Evolutionary conservation across 495 filamentous ascomycete species (phyloP).

Genomic region (Neurospora discreta): DNA sequence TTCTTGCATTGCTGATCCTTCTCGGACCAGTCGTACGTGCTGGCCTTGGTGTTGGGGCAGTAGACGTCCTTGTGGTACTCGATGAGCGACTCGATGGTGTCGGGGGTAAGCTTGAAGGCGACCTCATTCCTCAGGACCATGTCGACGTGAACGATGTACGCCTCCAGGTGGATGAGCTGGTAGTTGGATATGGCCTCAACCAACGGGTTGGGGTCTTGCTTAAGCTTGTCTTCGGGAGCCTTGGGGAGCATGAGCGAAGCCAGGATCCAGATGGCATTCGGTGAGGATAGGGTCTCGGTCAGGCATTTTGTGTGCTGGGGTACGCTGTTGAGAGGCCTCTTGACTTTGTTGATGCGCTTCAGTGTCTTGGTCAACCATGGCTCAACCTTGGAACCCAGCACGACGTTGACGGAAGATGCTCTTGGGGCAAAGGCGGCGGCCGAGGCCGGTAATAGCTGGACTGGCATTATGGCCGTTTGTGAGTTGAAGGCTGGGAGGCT

Average conservation of each 20-base stretch:
- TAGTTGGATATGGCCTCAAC: conserved; percentile 90
- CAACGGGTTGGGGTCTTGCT: conserved; percentile 75
- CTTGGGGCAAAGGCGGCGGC: conserved; percentile 94
- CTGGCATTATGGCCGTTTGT: conserved; percentile 59
- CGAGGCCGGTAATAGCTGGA: conserved; percentile 83
- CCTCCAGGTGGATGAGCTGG: conserved; percentile 89
- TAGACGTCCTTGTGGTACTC: conserved; percentile 97
- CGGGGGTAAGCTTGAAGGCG: conserved; percentile 94
- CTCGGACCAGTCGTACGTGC: conserved; percentile 91
- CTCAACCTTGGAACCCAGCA: conserved; percentile 87
- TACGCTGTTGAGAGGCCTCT: conserved; percentile 95
- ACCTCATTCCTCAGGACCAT: conserved; percentile 98
- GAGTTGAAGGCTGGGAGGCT: conserved; percentile 11
- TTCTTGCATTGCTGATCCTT: conserved; percentile 96
- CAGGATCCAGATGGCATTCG: conserved; percentile 90
- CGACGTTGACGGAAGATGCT: conserved; percentile 82
- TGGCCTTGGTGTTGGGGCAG: conserved; percentile 79
- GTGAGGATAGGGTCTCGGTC: conserved; percentile 86
- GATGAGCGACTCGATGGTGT: conserved; percentile 89
- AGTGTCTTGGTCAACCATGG: conserved; percentile 95
- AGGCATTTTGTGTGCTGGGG: conserved; percentile 94
- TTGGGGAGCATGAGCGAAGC: conserved; percentile 90
- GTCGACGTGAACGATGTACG: conserved; percentile 98
- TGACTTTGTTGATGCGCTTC: conserved; percentile 95
- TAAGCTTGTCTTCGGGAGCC: conserved; percentile 77